Evolutionary conservation across 495 filamentous ascomycete species (phyloP).

Genomic region (Schizothecium vesticola): DNA sequence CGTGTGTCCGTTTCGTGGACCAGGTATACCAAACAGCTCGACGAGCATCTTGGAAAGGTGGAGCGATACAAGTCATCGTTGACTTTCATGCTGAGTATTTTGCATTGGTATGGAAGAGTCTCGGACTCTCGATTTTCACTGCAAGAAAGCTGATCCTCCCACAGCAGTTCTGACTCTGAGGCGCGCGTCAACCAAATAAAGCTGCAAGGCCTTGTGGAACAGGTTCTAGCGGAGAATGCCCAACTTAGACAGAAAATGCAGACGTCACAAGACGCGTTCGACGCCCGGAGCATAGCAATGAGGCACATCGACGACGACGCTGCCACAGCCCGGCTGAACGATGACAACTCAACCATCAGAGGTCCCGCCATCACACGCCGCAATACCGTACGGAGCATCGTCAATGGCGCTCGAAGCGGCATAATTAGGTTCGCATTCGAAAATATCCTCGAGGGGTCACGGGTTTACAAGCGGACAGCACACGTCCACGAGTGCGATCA

Average conservation of each 20-base stretch:
- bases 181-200: neutral
- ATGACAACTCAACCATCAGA: neutral
- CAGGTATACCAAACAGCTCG: constrained; percentile 6
- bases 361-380: neutral
- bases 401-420: neutral
- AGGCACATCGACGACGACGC: neutral
- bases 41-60: constrained; percentile 8
- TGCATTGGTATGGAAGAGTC: constrained; percentile 7
- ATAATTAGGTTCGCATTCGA: constrained; percentile 7
- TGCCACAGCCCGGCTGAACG: neutral
- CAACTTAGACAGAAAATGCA: constrained; percentile 3
- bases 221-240: constrained; percentile 6
- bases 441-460: neutral
- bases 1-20: neutral
- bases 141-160: too few species aligned
- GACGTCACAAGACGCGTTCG: constrained; percentile 3
- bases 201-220: constrained; percentile 1
- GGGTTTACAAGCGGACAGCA: neutral
- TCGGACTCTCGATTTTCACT: too few species aligned
- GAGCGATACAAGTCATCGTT: constrained; percentile 11
- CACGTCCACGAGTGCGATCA: neutral
- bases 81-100: constrained; percentile 12
- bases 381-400: neutral
- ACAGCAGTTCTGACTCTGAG: constrained; percentile 3
- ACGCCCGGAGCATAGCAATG: neutral